Evolutionary conservation across 148 eudicot genomes (phyloP).

Genomic region (Nepenthes mirabilis): DNA sequence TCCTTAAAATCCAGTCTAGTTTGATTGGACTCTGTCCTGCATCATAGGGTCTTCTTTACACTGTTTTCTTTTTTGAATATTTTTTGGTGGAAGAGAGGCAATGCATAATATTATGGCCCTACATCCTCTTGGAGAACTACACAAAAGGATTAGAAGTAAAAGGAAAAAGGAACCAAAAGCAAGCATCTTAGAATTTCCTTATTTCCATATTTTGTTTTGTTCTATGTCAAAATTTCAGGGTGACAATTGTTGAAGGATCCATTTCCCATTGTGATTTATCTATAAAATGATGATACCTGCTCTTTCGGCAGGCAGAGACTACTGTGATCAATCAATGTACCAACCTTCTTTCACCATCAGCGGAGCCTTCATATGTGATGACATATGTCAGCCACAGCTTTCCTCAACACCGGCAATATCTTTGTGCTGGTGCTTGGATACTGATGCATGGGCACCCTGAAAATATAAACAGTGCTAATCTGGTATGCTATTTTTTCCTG

Average conservation of each 20-base stretch:
- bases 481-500: slow-evolving; percentile 31
- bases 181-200: neutral
- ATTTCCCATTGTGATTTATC: too few relatives aligned
- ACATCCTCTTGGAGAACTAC: too few relatives aligned
- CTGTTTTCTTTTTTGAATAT: neutral
- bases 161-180: neutral
- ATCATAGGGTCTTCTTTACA: too few relatives aligned
- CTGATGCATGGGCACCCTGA: slow-evolving; percentile 91
- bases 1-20: too few relatives aligned
- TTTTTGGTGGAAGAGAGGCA: neutral
- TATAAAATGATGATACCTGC: too few relatives aligned
- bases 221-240: too few relatives aligned
- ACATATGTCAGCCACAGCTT: slow-evolving; percentile 83
- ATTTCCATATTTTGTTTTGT: too few relatives aligned
- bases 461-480: slow-evolving; percentile 71
- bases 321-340: slow-evolving; percentile 93
- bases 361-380: slow-evolving; percentile 69
- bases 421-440: slow-evolving; percentile 99
- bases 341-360: slow-evolving; percentile 80
- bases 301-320: slow-evolving; percentile 66
- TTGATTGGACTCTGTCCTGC: too few relatives aligned
- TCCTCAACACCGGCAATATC: slow-evolving; percentile 74
- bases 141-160: neutral
- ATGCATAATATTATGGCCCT: neutral
- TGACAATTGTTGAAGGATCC: too few relatives aligned